Conservation (phyloP, 495 filamentous ascomycete genomes). For the Tetracladium setigerum region DNA sequence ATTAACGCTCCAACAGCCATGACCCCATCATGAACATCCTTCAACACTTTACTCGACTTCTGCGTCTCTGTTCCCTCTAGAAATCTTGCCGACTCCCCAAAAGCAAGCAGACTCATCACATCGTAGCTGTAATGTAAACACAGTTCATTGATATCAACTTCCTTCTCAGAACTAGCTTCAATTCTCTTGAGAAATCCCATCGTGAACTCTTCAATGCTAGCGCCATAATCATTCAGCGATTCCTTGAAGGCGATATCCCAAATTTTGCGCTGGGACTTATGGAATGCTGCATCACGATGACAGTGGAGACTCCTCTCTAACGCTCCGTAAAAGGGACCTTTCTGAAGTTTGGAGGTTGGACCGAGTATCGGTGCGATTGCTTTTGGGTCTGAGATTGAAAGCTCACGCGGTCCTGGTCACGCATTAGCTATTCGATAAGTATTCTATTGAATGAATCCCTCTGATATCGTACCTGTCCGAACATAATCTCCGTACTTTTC, state of each 20-base stretch:
- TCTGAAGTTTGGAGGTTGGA: neutral
- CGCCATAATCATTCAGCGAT: constrained; percentile 2
- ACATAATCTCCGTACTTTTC: constrained; percentile 12
- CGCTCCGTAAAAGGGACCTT: constrained; percentile 8
- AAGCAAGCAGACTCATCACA: constrained; percentile 9
- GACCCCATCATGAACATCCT: neutral
- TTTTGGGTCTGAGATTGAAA: constrained; percentile 1
- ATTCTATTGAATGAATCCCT: no score
- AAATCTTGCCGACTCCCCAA: neutral
- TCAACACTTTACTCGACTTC: constrained; percentile 3
- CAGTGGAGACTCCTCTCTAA: constrained; percentile 4
- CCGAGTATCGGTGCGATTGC: constrained; percentile 1
- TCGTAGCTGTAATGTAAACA: constrained; percentile 5
- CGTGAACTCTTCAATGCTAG: constrained; percentile 3
- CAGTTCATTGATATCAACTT: neutral
- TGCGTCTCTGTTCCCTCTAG: neutral
- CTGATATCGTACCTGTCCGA: constrained; percentile 2
- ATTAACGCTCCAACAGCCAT: neutral
- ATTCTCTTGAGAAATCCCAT: constrained; percentile 10
- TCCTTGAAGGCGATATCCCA: constrained; percentile 8
- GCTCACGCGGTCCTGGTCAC: constrained; percentile 1
- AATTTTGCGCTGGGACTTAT: constrained; percentile 4
- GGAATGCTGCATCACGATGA: neutral
- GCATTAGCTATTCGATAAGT: neutral
- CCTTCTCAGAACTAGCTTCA: neutral